Base-by-base conservation (phyloP, 116 monocot species). In the Iris pallida region DNA sequence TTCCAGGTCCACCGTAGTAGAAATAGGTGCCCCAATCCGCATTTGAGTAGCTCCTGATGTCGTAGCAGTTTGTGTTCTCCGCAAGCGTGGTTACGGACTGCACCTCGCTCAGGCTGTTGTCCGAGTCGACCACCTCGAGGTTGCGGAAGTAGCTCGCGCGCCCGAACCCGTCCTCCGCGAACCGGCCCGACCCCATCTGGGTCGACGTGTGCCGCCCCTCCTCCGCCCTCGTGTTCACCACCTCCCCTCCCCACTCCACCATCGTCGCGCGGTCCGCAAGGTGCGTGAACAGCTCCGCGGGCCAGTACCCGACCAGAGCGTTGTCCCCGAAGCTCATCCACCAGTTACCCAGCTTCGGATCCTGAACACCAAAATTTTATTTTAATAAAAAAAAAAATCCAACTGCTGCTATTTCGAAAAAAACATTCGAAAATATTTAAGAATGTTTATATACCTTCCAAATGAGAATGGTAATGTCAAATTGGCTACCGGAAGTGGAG, bases 161-260 rank as follows among this genome's bases (percentile, higher is more conserved):
- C 0, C 83, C 71, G 74, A 98, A 98, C 10, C 93, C 93, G 1
- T 81, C 83, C 43, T 68, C 83, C 5, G 97, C 93, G 67, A 98
- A 98, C 42, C 69, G 83, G 45, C 97, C 97, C 6, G 97, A 98
- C 4, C 97, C 97, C 97, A 98, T 98, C 49, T 90, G 87, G 6
- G 97, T 98, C 49, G 83, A 62, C 10, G 97, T 92, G 87, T 98
- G 92, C 43, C 51, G 74, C 30, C 30, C 30, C 30, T 30, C 30
- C 30, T 3, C 30, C 3, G 30, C 30, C 30, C 30, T 30, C 68
- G 73, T 85, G 82, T 98, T 90, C 18, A 98, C 93, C 18, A 98
- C 84, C 77, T 98, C 97, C 0, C 97, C 97, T 0, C 97, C 97
- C 92, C 92, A 98, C 55, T 98, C 90, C 42, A 98, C 92, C 97